Conservation (phyloP, 2,329 filamentous ascomycete genomes). For the Talaromyces sp. region DNA sequence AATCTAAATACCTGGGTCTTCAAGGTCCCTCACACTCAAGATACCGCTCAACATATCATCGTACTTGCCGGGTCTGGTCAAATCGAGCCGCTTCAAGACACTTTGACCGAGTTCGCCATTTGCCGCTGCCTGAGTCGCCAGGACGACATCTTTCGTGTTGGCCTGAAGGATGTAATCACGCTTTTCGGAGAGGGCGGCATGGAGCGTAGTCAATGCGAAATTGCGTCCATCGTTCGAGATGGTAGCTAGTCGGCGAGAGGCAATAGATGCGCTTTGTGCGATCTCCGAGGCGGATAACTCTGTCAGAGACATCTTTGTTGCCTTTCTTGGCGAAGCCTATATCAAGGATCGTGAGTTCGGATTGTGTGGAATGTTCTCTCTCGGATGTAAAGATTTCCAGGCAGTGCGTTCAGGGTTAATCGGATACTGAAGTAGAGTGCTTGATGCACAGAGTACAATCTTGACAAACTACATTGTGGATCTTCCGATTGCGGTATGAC, state of each 20-base stretch:
- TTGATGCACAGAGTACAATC: not conserved
- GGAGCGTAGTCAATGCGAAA: constrained; percentile 76
- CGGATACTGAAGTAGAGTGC: not conserved
- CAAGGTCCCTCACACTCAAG: constrained; percentile 75
- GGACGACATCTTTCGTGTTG: constrained; percentile 76
- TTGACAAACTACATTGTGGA: not conserved
- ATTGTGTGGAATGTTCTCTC: not conserved
- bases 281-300: constrained; percentile 75
- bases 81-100: constrained; percentile 81
- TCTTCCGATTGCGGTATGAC: constrained; percentile 1
- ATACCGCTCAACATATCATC: constrained; percentile 98
- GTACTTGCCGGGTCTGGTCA: constrained; percentile 84
- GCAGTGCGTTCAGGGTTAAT: not conserved
- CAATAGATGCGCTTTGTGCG: constrained; percentile 72
- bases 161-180: constrained; percentile 77
- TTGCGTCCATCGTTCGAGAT: constrained; percentile 75
- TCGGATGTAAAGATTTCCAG: not conserved
- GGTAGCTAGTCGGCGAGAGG: constrained; percentile 78
- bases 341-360: not conserved
- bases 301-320: constrained; percentile 73
- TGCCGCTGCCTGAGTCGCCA: constrained; percentile 68
- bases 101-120: constrained; percentile 75
- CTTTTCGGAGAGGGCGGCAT: constrained; percentile 67
- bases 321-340: not conserved
- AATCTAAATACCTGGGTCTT: constrained; percentile 71